Conservation (phyloP, 148 eudicot genomes). For the Arctostaphylos glauca region DNA sequence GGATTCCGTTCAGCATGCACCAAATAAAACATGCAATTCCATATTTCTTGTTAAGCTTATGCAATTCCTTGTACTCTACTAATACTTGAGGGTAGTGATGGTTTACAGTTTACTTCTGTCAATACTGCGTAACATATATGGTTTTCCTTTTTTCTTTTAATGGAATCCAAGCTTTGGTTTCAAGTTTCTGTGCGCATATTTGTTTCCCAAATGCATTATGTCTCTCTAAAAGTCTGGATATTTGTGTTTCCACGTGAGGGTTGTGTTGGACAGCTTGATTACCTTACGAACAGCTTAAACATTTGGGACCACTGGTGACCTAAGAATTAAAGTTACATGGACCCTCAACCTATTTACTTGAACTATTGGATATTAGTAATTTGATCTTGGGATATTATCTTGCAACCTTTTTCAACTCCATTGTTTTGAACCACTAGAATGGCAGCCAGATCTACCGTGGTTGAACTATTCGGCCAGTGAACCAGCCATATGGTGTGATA, state of each 20-base stretch:
- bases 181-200: background rate
- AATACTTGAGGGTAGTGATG: background rate
- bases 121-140: background rate
- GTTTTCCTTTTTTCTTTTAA: background rate
- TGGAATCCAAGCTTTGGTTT: background rate
- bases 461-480: background rate
- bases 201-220: background rate
- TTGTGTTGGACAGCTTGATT: background rate
- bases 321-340: background rate
- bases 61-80: no score
- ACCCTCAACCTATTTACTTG: background rate
- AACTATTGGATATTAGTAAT: background rate
- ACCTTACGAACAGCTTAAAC: background rate
- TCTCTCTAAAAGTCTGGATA: background rate
- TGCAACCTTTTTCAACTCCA: background rate
- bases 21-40: background rate
- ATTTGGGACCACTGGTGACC: background rate
- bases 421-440: background rate
- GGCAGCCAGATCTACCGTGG: background rate
- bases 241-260: background rate
- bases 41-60: background rate
- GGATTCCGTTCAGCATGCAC: background rate
- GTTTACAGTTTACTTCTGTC: background rate
- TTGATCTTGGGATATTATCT: background rate
- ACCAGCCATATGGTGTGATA: background rate